A percentile compares a stretch with the other conserved stretches of the same genome.
These are phyloP conservation scores for Fusarium gaditjirri DNA, from an alignment of 2,329 filamentous ascomycete species.

Conservation along the genomic window DNA sequence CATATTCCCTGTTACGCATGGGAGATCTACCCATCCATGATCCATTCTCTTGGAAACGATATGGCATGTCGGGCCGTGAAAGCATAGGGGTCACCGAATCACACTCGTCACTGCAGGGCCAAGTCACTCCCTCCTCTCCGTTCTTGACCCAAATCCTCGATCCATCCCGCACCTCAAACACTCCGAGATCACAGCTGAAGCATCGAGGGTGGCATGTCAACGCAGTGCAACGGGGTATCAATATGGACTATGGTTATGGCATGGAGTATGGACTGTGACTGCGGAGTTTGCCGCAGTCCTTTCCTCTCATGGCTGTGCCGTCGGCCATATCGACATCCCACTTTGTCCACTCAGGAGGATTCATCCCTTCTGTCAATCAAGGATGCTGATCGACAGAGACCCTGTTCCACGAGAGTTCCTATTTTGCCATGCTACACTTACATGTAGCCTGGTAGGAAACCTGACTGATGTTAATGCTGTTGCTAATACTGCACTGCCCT, in stretches of 20 bases:
- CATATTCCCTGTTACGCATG: slow-evolving; percentile 40
- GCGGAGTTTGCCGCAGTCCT: slow-evolving; percentile 20
- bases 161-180: slow-evolving; percentile 31
- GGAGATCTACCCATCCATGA: slow-evolving; percentile 35
- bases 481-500: background rate
- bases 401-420: slow-evolving; percentile 36
- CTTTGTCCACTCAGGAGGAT: slow-evolving; percentile 16
- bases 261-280: background rate
- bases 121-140: slow-evolving; percentile 7
- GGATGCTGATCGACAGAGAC: slow-evolving; percentile 33
- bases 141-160: slow-evolving; percentile 30
- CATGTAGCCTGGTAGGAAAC: background rate
- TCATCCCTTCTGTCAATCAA: slow-evolving; percentile 34
- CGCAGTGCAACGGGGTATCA: slow-evolving; percentile 4
- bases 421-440: slow-evolving; percentile 19
- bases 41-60: slow-evolving; percentile 39
- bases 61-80: slow-evolving; percentile 9
- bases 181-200: slow-evolving; percentile 26
- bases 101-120: slow-evolving; percentile 17
- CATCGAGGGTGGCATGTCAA: slow-evolving; percentile 21
- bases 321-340: slow-evolving; percentile 25
- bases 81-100: slow-evolving; percentile 6
- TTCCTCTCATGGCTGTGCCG: slow-evolving; percentile 30
- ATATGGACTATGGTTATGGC: background rate
- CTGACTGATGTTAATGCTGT: background rate